Base-by-base conservation (phyloP, 2,329 filamentous ascomycete genomes). In the Lachnellula suecica region DNA sequence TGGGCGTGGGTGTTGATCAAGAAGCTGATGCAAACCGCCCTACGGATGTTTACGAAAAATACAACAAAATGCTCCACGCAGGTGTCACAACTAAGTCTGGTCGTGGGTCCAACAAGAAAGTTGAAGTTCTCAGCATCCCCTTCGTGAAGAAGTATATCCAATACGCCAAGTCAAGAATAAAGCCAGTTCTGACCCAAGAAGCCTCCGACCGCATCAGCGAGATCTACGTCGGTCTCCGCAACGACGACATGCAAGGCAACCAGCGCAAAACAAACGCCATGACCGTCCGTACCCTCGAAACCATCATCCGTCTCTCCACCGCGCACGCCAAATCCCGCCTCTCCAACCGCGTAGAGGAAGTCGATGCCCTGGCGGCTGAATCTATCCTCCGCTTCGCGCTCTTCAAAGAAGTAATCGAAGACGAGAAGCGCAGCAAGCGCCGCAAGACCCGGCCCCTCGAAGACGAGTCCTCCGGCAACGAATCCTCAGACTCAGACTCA, bases 131-230 rank as follows among this genome's bases (percentile, higher is more conserved):
- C 49, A 96, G 89, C 73, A 97, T 99, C 55, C 89, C 92, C 0
- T 99, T 99, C 73, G 91, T 99, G 78, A 99, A 99, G 76, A 99
- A 99, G 74, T 99, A 97, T 71, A 95, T 99, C 42, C 94, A 99
- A 68, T 99, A 99, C 70, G 91, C 94, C 59, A 99, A 99, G 76
- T 88, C 83, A 31, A 80, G 94, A 67, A 82, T 96, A 66, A 95
- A 91, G 79, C 94, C 94, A 0, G 77, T 96, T 37, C 76, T 99
- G 56, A 96, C 92, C 0, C 91, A 94, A 67, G 91, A 91, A 41
- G 93, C 94, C 5, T 90, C 91, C 10, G 91, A 97, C 62, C 89
- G 95, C 58, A 96, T 99, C 65, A 86, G 92, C 34, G 83, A 90
- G 27, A 89, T 92, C 15, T 99, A 97, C 69, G 94, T 95, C 31